Evolutionary conservation across 192 early-diverging fungal species (phyloP).

Genomic region (Coemansia sp.): DNA sequence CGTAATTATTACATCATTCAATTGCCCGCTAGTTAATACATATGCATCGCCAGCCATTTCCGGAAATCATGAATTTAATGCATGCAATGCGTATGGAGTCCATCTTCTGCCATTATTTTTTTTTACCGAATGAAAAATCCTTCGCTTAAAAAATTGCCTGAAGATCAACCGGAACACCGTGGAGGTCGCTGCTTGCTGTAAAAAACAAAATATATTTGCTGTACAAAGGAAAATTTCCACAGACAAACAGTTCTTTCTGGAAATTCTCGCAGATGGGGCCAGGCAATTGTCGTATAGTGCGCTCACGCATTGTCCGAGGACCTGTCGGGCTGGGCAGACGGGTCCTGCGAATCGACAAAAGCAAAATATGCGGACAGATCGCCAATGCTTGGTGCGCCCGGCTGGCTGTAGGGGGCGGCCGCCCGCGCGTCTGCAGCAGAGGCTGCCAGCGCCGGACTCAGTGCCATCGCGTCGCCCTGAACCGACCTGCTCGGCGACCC

Average conservation of each 20-base stretch:
- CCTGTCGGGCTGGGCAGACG: conserved; percentile 1
- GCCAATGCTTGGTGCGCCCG: conserved; percentile 15
- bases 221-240: background rate
- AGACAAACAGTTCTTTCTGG: background rate
- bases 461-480: background rate
- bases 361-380: conserved; percentile 42
- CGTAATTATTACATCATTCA: background rate
- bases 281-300: no score
- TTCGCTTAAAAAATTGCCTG: background rate
- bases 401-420: background rate
- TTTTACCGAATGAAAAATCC: background rate
- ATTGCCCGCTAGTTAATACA: background rate
- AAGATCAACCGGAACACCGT: conserved; percentile 1
- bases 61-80: background rate
- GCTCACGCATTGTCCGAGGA: background rate
- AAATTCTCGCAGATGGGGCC: no score
- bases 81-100: no score
- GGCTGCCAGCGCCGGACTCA: background rate
- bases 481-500: conserved; percentile 6
- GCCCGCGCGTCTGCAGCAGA: background rate
- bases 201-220: no score
- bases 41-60: background rate
- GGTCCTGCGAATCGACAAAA: conserved; percentile 23
- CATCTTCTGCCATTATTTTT: background rate
- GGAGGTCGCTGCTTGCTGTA: background rate